These are phyloP conservation scores for Ceratonia siliqua DNA, from an alignment of 306 rosid species.

Conservation along the genomic window DNA sequence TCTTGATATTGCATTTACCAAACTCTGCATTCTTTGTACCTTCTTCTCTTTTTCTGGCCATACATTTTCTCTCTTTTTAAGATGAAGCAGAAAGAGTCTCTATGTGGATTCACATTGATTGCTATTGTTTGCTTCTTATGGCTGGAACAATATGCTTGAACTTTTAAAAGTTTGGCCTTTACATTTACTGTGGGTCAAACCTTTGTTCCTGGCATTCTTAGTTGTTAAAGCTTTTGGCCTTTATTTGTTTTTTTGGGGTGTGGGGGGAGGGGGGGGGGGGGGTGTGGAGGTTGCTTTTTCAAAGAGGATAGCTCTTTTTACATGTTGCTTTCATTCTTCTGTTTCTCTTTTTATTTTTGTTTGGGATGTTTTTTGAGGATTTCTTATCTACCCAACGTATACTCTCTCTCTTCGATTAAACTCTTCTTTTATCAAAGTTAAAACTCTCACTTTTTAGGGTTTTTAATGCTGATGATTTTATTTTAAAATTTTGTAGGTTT, in stretches of 20 bases:
- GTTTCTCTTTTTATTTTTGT: neutral
- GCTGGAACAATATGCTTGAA: neutral
- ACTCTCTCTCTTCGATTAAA: slow-evolving; percentile 19
- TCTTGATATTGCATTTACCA: slow-evolving; percentile 13
- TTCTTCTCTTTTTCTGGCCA: slow-evolving; percentile 28
- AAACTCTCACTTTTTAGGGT: neutral
- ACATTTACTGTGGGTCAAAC: neutral
- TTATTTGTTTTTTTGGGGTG: neutral
- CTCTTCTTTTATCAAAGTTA: neutral
- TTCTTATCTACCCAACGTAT: slow-evolving; percentile 23
- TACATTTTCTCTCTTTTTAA: slow-evolving; percentile 13
- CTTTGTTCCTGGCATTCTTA: neutral
- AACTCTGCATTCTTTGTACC: slow-evolving; percentile 31
- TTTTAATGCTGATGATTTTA: slow-evolving; percentile 23
- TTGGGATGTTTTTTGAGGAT: slow-evolving; percentile 5
- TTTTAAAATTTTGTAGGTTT: slow-evolving; percentile 56
- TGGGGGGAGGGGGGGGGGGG: neutral
- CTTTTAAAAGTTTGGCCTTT: too few species aligned
- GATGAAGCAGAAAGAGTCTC: slow-evolving; percentile 7
- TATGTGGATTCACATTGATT: slow-evolving; percentile 12
- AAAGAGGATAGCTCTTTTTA: slow-evolving; percentile 10
- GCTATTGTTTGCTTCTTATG: slow-evolving; percentile 6
- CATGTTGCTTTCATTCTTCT: slow-evolving; percentile 21
- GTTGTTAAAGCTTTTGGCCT: neutral
- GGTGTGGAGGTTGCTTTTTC: slow-evolving; percentile 12